Evolutionary conservation across 169 alveolate genomes (phyloP).

Genomic region (Prorocentrum cordatum): DNA sequence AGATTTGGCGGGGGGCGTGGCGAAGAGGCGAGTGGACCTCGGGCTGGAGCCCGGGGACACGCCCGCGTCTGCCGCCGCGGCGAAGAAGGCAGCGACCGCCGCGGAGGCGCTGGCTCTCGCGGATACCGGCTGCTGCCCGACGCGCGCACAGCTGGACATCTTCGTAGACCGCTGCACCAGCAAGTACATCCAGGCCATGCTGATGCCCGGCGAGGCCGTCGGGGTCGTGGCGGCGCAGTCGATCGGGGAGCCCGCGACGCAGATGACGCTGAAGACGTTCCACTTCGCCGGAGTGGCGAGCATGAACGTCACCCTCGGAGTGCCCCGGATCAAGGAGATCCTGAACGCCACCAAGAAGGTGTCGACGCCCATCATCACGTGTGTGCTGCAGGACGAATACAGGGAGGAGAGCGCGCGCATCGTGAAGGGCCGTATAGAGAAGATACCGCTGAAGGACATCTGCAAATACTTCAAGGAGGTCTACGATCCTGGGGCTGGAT

Average conservation of each 20-base stretch:
- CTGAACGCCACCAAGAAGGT: slow-evolving; percentile 92
- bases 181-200: slow-evolving; percentile 85
- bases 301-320: slow-evolving; percentile 98
- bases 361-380: slow-evolving; percentile 93
- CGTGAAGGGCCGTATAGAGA: slow-evolving; percentile 55
- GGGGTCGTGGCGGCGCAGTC: slow-evolving; percentile 99
- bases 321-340: slow-evolving; percentile 98
- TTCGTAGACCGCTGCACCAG: slow-evolving; percentile 79
- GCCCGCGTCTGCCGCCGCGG: slow-evolving; percentile 2
- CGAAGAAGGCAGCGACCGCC: background rate
- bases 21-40: background rate
- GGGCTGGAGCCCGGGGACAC: background rate
- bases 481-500: slow-evolving; percentile 10
- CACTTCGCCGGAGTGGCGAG: slow-evolving; percentile 89
- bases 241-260: slow-evolving; percentile 99
- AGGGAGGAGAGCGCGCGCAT: slow-evolving; percentile 73
- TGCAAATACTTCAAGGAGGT: slow-evolving; percentile 43
- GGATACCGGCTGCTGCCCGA: background rate
- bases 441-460: background rate
- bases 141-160: slow-evolving; percentile 52
- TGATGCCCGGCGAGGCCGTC: slow-evolving; percentile 99
- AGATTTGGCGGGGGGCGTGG: slow-evolving; percentile 7
- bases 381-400: slow-evolving; percentile 76
- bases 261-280: slow-evolving; percentile 99
- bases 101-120: background rate